Base-by-base conservation (phyloP, 371 early-diverging fungal genomes). In the Lichtheimia ornata region DNA sequence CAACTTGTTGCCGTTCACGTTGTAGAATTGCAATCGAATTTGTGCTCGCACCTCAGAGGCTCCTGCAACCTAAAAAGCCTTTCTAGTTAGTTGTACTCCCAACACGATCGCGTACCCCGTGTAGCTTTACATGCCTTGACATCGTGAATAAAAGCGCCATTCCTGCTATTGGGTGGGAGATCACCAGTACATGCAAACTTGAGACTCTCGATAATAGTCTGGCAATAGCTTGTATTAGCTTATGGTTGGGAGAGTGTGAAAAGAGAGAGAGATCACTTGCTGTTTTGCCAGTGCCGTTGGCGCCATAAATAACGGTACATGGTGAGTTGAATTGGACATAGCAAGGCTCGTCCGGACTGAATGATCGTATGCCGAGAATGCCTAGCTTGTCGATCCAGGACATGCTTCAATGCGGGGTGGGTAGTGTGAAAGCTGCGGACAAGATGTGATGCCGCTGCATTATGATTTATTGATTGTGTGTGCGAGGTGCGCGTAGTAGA, bases 271-370 rank as follows among this genome's bases (percentile, higher is more conserved):
- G 22, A 40, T 24, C 43, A 60, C 69, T 62, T 67, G 78, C 90
- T 5, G 99, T 99, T 74, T 99, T 99, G 17, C 99, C 99, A 15
- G 96, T 89, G 0, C 99, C 99, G 77, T 99, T 99, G 58, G 89
- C 87, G 0, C 99, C 99, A 17, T 99, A 94, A 64, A 99, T 99
- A n/a, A 99, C 72, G 0, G 99, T 99, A 35, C 99, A 81, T 0
- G 99, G 99, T 5, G 92, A 86, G 56, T 88, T 87, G 66, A 99
- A 98, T 27, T 94, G 88, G 12, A 99, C 91, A 45, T 89, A 88
- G 12, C 85, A 80, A 15, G 87, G 72, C 50, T 85, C 81, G 28
- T 94, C 85, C 0, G 98, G 96, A 68, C 89, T 88, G 72, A 97
- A 99, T 3, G 98, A 95, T 55, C 99, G 93, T 60, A 99, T 90